Percentiles rank a stretch among this genome's conserved stretches.
Conservation (phyloP, 768 basidiomycete genomes). For the Phaffia tasmanica region DNA sequence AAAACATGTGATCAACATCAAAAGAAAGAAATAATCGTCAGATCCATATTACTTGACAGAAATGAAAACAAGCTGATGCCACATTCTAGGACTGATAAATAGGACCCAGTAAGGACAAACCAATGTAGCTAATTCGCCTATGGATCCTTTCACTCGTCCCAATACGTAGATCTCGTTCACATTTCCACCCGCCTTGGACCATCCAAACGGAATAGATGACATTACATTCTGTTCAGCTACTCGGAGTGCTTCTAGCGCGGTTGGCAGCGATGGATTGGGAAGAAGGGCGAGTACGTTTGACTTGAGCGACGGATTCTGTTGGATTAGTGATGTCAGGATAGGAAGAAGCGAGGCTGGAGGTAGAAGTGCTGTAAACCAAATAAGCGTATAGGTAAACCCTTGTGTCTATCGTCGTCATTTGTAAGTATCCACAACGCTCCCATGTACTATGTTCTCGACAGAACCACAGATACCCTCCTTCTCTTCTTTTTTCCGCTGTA, state of each 20-base stretch:
- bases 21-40: background rate
- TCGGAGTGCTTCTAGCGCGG: slow-evolving; percentile 20
- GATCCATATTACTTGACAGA: background rate
- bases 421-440: too few relatives aligned
- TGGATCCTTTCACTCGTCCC: slow-evolving; percentile 10
- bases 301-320: slow-evolving; percentile 15
- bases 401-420: too few relatives aligned
- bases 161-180: slow-evolving; percentile 18
- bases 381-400: background rate
- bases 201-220: slow-evolving; percentile 18
- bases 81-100: background rate
- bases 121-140: slow-evolving; percentile 10
- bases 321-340: slow-evolving; percentile 19
- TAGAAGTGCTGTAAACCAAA: slow-evolving; percentile 17
- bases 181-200: slow-evolving; percentile 10
- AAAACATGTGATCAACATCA: background rate
- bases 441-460: too few relatives aligned
- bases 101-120: background rate
- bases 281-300: slow-evolving; percentile 14
- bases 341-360: slow-evolving; percentile 23
- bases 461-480: background rate
- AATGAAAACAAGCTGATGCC: background rate
- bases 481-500: background rate
- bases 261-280: slow-evolving; percentile 20
- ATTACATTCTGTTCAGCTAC: slow-evolving; percentile 13